A percentile compares a stretch with the other conserved stretches of the same genome.
phyloP scores from a whole-genome alignment of 805 yeast genomes.

The Schizosaccharomyces cryophilus region DNA sequence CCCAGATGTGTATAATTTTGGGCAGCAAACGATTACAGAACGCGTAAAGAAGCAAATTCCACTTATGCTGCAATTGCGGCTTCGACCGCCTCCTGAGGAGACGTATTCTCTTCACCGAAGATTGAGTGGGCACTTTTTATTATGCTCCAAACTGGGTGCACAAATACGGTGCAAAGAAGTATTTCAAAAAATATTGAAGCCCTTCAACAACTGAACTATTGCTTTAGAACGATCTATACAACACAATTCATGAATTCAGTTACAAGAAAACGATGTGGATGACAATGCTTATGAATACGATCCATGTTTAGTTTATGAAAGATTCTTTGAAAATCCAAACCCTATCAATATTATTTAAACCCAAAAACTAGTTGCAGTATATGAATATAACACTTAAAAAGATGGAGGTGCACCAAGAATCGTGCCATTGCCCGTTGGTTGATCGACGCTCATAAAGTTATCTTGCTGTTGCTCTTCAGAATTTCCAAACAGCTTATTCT shows the following conservation, averaged over 20 bases:
- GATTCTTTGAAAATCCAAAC: neutral
- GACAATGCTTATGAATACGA: no score
- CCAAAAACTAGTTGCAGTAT: neutral
- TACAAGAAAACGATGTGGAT: no score
- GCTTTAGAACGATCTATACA: neutral
- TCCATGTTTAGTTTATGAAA: no score
- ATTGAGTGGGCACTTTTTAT: conserved; percentile 73
- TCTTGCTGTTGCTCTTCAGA: neutral
- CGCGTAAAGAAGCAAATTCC: conserved; percentile 73
- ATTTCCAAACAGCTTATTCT: neutral
- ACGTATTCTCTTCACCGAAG: conserved; percentile 91
- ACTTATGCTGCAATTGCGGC: conserved; percentile 69
- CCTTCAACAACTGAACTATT: neutral
- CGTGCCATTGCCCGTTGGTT: conserved; percentile 30
- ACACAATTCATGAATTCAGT: neutral
- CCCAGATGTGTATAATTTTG: conserved; percentile 38
- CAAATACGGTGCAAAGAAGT: conserved; percentile 55
- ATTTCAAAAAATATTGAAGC: conserved; percentile 51
- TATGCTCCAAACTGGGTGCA: conserved; percentile 71
- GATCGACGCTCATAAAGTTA: conserved; percentile 21
- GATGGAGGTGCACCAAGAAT: neutral
- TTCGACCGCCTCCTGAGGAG: conserved; percentile 95
- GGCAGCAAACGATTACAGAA: conserved; percentile 74
- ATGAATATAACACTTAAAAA: conserved; percentile 21
- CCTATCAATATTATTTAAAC: neutral